Conservation (phyloP, 768 basidiomycete genomes). For the Symmetrospora coprosmae region DNA sequence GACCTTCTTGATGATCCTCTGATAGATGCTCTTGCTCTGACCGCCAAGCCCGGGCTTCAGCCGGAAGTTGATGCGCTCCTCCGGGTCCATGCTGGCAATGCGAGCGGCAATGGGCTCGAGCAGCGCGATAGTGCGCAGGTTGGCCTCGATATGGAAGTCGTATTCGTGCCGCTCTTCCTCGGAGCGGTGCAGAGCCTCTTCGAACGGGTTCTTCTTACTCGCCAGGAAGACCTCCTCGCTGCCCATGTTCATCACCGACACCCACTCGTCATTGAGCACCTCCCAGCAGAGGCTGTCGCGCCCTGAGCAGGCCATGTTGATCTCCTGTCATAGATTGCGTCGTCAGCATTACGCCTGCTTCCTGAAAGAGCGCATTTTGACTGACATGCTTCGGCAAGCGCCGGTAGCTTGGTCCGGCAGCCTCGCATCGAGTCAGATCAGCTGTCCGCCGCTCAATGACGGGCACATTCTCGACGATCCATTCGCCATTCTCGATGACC, state of each 20-base stretch:
- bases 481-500: constrained; percentile 31
- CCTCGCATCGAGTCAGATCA: constrained; percentile 25
- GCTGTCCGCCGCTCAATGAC: background rate
- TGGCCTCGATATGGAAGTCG: constrained; percentile 83
- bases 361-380: constrained; percentile 25
- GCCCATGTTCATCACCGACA: constrained; percentile 95
- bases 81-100: constrained; percentile 73
- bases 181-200: constrained; percentile 87
- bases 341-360: background rate
- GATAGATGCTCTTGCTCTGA: constrained; percentile 68
- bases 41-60: constrained; percentile 83
- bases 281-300: constrained; percentile 88
- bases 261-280: constrained; percentile 94
- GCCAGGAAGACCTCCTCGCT: constrained; percentile 81
- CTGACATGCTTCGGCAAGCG: constrained; percentile 73
- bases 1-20: constrained; percentile 82
- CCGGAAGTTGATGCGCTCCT: constrained; percentile 67
- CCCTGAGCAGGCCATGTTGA: constrained; percentile 76
- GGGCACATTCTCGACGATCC: constrained; percentile 49
- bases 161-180: constrained; percentile 98
- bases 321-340: constrained; percentile 48
- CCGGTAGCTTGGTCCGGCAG: constrained; percentile 84
- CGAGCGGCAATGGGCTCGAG: constrained; percentile 74
- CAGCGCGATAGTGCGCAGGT: constrained; percentile 74
- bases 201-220: constrained; percentile 91